Percentiles rank a stretch among this genome's conserved stretches.
Conservation (phyloP, 345 rosid genomes). For the Eucalyptus caleyi region DNA sequence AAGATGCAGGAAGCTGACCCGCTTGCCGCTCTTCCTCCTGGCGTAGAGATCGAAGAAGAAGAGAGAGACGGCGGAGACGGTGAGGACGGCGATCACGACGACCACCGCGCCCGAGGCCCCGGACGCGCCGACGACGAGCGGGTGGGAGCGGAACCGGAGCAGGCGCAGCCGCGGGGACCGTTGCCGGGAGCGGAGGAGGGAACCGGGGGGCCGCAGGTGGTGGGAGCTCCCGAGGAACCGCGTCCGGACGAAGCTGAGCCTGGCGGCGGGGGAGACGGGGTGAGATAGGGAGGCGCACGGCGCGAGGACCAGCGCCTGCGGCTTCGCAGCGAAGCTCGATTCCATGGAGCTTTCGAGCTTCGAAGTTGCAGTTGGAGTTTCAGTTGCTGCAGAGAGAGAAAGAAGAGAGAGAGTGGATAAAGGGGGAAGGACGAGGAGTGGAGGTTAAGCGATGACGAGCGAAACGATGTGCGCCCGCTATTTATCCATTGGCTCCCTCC, state of each 20-base stretch:
- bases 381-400: neutral
- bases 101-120: neutral
- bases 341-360: slow-evolving; percentile 18
- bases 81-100: slow-evolving; percentile 43
- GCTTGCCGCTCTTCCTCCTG: slow-evolving; percentile 4
- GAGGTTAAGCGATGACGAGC: slow-evolving; percentile 1
- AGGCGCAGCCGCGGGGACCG: slow-evolving; percentile 6
- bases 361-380: neutral
- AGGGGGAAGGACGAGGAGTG: neutral
- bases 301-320: slow-evolving; percentile 12
- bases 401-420: neutral
- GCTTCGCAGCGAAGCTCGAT: slow-evolving; percentile 25
- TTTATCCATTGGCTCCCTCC: neutral
- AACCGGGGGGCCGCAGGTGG: slow-evolving; percentile 35
- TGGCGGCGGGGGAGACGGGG: slow-evolving; percentile 12
- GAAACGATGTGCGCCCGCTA: neutral
- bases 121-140: neutral
- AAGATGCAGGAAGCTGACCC: slow-evolving; percentile 11
- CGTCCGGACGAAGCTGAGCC: slow-evolving; percentile 17
- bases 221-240: slow-evolving; percentile 45
- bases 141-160: slow-evolving; percentile 27
- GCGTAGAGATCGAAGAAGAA: slow-evolving; percentile 28
- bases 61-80: slow-evolving; percentile 46
- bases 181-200: slow-evolving; percentile 12
- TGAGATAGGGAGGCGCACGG: slow-evolving; percentile 8